Base-by-base conservation (phyloP, 2,329 filamentous ascomycete genomes). In the Lachnellula occidentalis region DNA sequence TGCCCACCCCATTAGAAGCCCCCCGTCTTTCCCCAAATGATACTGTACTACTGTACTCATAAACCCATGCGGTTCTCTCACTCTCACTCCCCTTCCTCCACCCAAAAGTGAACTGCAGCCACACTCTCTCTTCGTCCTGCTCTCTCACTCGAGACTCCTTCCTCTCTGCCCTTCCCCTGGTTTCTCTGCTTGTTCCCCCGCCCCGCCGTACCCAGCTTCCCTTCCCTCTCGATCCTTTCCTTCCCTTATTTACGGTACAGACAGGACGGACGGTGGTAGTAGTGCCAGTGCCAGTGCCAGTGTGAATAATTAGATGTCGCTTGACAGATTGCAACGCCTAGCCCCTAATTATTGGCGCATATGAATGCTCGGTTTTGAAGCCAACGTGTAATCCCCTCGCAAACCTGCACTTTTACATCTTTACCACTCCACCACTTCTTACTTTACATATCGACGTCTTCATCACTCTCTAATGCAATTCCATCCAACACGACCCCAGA, bases 371-470 rank as follows among this genome's bases (percentile, higher is more conserved):
- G 46, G 27, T 54, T 41, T 52, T 48, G 55, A 52, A 54, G 57
- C 48, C 50, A 55, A 51, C 53, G 42, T 43, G 47, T 17, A 48
- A 21, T 51, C 34, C 22, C 50, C 43, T 39, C 49, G 45, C 34
- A 48, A 52, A 34, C 50, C 36, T 48, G 51, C 50, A 48, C 47
- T 54, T 45, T 49, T 37, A 48, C 36, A 39, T 24, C 46, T 17
- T 41, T 24, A 48, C 59, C 53, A 61, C 57, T 52, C 59, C 61
- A 60, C 62, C 50, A 58, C 57, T 61, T 63, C 53, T 55, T 62
- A 58, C 67, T 64, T 59, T 55, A 55, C 60, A 57, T 58, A 61
- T 58, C 58, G 51, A 58, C 58, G 34, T 58, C 45, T 60, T 50
- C 64, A 66, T 64, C 61, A 49, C 65, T 59, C 53, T 49, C 48